Conservation (phyloP, 2,329 filamentous ascomycete species). For the Blumeria hordei region DNA sequence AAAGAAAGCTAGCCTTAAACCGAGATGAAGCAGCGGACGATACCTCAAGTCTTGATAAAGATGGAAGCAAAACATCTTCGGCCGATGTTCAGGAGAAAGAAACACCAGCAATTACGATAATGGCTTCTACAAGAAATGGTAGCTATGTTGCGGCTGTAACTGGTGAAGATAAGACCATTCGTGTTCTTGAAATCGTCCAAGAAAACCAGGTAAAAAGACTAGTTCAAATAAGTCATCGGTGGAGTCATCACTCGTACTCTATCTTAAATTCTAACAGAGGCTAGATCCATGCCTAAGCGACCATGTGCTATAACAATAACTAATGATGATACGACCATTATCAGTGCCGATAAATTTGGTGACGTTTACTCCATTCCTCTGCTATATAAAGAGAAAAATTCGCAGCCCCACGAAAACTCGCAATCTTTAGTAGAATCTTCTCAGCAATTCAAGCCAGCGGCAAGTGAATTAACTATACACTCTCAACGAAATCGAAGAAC, state of each 20-base stretch:
- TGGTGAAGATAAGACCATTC: slow-evolving; percentile 75
- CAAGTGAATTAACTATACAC: slow-evolving; percentile 36
- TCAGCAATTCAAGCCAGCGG: slow-evolving; percentile 22
- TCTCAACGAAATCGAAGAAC: slow-evolving; percentile 36
- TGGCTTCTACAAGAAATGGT: slow-evolving; percentile 38
- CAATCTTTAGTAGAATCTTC: slow-evolving; percentile 5
- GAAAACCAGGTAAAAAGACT: slow-evolving; percentile 24
- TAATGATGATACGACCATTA: slow-evolving; percentile 44
- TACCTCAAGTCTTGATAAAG: slow-evolving; percentile 3
- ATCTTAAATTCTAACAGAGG: slow-evolving; percentile 1
- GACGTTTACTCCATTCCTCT: slow-evolving; percentile 82
- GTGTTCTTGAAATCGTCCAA: slow-evolving; percentile 47
- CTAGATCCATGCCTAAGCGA: slow-evolving; percentile 60
- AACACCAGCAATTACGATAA: slow-evolving; percentile 40
- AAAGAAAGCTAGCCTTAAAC: slow-evolving; percentile 12
- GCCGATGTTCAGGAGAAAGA: slow-evolving; percentile 14
- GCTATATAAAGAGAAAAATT: slow-evolving; percentile 14
- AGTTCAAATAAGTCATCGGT: slow-evolving; percentile 49
- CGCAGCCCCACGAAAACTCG: slow-evolving; percentile 4
- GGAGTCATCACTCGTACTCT: slow-evolving; percentile 9
- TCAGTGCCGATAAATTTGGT: slow-evolving; percentile 86
- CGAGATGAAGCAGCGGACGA: background rate
- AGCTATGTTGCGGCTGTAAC: slow-evolving; percentile 55
- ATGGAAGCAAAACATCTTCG: slow-evolving; percentile 13
- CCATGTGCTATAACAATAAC: slow-evolving; percentile 54